Evolutionary conservation across 2,329 filamentous ascomycete genomes (phyloP).

Genomic region (Trichoderma endophyticum): DNA sequence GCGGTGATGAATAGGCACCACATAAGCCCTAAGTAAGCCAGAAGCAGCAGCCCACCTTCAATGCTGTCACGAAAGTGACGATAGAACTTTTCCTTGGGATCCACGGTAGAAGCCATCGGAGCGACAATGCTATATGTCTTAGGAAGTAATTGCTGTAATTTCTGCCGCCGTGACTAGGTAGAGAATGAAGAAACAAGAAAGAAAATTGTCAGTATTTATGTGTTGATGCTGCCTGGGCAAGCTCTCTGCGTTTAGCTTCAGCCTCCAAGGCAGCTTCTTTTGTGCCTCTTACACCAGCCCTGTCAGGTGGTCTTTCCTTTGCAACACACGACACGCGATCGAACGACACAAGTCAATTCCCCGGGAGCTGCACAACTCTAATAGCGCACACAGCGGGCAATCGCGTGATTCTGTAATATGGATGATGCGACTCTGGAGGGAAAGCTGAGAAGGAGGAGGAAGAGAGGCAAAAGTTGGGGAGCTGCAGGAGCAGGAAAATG

Average conservation of each 20-base stretch:
- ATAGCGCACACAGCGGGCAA: background rate
- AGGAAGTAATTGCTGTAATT: background rate
- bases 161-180: background rate
- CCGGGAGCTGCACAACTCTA: background rate
- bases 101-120: constrained; percentile 26
- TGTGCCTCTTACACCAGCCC: background rate
- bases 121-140: background rate
- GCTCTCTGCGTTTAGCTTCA: background rate
- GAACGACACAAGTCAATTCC: background rate
- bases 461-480: background rate
- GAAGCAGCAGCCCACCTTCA: constrained; percentile 51
- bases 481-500: constrained; percentile 1
- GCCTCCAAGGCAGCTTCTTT: background rate
- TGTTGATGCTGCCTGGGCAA: constrained; percentile 1
- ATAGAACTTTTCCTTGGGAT: constrained; percentile 74
- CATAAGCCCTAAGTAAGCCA: background rate
- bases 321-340: constrained; percentile 5
- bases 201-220: background rate
- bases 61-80: constrained; percentile 76
- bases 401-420: background rate
- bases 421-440: background rate
- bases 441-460: background rate
- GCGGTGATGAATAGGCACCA: background rate
- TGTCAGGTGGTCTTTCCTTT: background rate
- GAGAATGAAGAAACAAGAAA: background rate